Conservation (phyloP, 768 basidiomycete genomes). For the Mrakia blollopis region DNA sequence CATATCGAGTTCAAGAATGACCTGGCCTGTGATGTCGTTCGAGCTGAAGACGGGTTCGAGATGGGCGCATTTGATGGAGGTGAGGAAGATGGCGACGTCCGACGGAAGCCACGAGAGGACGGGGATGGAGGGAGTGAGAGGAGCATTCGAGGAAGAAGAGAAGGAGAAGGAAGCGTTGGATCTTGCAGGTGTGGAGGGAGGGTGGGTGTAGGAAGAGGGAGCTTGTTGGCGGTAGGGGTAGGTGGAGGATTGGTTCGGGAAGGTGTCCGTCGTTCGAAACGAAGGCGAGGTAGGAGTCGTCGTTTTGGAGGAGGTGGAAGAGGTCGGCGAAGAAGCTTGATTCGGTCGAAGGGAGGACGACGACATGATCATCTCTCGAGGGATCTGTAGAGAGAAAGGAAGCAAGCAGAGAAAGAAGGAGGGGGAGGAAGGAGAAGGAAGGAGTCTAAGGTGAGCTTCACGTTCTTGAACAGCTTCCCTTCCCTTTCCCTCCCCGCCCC, state of each 20-base stretch:
- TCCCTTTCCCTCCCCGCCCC: no score
- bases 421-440: neutral
- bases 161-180: constrained; percentile 6
- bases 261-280: constrained; percentile 6
- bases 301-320: constrained; percentile 12
- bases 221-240: neutral
- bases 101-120: constrained; percentile 19
- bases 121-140: neutral
- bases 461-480: no score
- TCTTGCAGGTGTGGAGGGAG: neutral
- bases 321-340: neutral
- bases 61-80: constrained; percentile 65
- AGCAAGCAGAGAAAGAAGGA: neutral
- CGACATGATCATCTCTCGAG: neutral
- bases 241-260: neutral
- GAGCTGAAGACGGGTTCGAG: constrained; percentile 66
- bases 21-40: constrained; percentile 88
- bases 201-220: neutral
- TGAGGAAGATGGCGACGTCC: constrained; percentile 63
- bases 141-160: neutral
- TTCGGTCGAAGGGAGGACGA: neutral
- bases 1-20: constrained; percentile 88
- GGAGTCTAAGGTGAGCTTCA: no score
- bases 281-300: constrained; percentile 17
- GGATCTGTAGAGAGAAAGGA: neutral